phyloP scores from a whole-genome alignment of 768 basidiomycete species.

The Lactarius trivialis region DNA sequence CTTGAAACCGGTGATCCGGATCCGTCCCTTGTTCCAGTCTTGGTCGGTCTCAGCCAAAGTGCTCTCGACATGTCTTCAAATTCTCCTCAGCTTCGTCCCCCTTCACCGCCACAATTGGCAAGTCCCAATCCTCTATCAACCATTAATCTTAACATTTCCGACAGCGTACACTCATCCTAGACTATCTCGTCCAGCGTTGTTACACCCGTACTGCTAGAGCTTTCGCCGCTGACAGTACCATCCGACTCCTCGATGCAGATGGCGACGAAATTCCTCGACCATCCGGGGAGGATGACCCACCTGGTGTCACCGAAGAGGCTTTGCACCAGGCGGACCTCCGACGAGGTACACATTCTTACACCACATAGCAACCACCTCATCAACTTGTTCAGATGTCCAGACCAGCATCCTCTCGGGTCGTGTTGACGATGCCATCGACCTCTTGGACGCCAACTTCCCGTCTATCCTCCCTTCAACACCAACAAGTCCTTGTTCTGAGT shows the following conservation, averaged over 20 bases:
- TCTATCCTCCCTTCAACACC: constrained; percentile 42
- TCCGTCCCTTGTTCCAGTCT: not conserved
- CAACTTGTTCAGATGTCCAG: constrained; percentile 52
- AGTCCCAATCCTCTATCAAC: constrained; percentile 3
- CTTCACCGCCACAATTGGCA: constrained; percentile 13
- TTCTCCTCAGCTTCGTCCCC: not conserved
- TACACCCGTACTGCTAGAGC: constrained; percentile 66
- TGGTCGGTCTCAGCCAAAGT: not conserved
- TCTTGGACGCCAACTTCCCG: constrained; percentile 71
- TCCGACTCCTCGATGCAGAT: constrained; percentile 59
- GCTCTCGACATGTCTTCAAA: constrained; percentile 5
- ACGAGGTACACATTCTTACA: constrained; percentile 7
- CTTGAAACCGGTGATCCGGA: not conserved
- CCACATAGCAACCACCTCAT: not conserved
- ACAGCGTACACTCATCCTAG: constrained; percentile 64
- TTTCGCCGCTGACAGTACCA: constrained; percentile 56
- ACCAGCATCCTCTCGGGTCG: constrained; percentile 63
- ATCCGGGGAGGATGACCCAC: constrained; percentile 23
- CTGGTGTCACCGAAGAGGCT: constrained; percentile 18
- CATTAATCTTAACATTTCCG: not conserved
- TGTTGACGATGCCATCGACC: constrained; percentile 61
- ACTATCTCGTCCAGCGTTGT: constrained; percentile 70
- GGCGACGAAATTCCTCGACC: constrained; percentile 52
- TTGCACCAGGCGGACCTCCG: constrained; percentile 15
- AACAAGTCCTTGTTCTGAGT: not conserved